phyloP scores from a whole-genome alignment of 768 basidiomycete species.

The Baorangia bicolor region DNA sequence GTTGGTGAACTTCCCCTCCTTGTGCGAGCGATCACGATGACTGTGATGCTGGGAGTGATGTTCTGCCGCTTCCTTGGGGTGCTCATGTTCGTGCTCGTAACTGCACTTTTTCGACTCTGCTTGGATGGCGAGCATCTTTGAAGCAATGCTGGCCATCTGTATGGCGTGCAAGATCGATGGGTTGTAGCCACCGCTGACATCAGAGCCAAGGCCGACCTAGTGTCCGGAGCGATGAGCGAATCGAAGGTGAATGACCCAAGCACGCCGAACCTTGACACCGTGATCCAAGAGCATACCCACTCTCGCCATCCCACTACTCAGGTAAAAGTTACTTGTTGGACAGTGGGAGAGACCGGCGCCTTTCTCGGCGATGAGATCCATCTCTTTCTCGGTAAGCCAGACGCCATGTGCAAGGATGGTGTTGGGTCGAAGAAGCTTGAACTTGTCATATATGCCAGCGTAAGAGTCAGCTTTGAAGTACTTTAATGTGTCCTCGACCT shows the following conservation, averaged over 20 bases:
- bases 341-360: slow-evolving; percentile 87
- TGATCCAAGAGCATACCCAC: slow-evolving; percentile 77
- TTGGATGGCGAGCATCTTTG: slow-evolving; percentile 70
- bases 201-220: slow-evolving; percentile 93
- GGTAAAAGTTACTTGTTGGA: slow-evolving; percentile 90
- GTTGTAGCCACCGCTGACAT: slow-evolving; percentile 85
- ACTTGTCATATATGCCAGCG: slow-evolving; percentile 78
- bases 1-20: slow-evolving; percentile 41
- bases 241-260: background rate
- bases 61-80: background rate
- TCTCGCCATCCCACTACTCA: slow-evolving; percentile 81
- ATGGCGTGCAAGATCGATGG: slow-evolving; percentile 76
- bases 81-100: background rate
- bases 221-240: slow-evolving; percentile 2
- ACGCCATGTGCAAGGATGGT: slow-evolving; percentile 90
- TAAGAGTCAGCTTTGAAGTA: slow-evolving; percentile 74
- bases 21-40: background rate
- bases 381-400: slow-evolving; percentile 71
- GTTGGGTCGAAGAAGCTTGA: slow-evolving; percentile 69
- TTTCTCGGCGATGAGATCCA: slow-evolving; percentile 62
- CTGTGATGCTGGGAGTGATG: background rate
- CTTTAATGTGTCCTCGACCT: slow-evolving; percentile 62
- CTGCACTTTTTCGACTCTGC: slow-evolving; percentile 14
- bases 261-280: slow-evolving; percentile 72
- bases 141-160: slow-evolving; percentile 74